These are phyloP conservation scores for Byssoonygena ceratinophila DNA, from an alignment of 2,329 filamentous ascomycete species.

Conservation along the genomic window DNA sequence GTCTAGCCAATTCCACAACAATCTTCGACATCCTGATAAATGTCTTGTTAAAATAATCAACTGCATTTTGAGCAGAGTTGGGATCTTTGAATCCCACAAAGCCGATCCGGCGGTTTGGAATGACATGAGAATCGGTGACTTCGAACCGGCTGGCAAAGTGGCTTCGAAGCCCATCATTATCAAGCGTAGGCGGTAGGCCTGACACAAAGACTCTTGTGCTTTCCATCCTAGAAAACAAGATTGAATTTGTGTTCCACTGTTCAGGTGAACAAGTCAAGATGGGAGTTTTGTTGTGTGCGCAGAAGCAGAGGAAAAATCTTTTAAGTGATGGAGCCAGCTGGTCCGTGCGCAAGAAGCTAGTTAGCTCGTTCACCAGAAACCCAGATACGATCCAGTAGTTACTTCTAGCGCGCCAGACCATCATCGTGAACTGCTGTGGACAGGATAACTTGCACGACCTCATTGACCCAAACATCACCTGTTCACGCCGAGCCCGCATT, in stretches of 20 bases:
- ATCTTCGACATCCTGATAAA: conserved; percentile 96
- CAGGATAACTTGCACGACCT: not conserved
- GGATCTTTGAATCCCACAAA: conserved; percentile 87
- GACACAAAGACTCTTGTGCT: conserved; percentile 65
- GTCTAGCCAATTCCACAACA: conserved; percentile 72
- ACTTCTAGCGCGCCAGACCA: not conserved
- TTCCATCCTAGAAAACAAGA: conserved; percentile 44
- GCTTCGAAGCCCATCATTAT: conserved; percentile 73
- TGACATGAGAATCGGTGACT: conserved; percentile 86
- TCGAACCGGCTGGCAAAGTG: conserved; percentile 71
- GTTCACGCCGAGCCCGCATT: not conserved
- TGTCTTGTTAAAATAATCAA: conserved; percentile 90
- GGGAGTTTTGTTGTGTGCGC: not conserved
- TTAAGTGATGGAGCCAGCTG: conserved; percentile 17
- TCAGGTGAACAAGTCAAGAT: conserved; percentile 13
- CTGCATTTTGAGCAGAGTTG: conserved; percentile 68
- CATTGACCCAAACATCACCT: no score
- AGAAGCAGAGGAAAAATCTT: conserved; percentile 6
- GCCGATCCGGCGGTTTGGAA: conserved; percentile 79
- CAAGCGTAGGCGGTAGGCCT: conserved; percentile 72
- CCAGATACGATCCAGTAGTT: no score
- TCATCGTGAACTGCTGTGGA: not conserved
- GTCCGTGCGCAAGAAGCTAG: conserved; percentile 19
- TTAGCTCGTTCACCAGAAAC: not conserved
- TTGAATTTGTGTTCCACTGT: not conserved